A percentile compares a stretch with the other conserved stretches of the same genome.
These are phyloP conservation scores for Dalechampia spathulata DNA, from an alignment of 441 rosid genomes.

Conservation along the genomic window DNA sequence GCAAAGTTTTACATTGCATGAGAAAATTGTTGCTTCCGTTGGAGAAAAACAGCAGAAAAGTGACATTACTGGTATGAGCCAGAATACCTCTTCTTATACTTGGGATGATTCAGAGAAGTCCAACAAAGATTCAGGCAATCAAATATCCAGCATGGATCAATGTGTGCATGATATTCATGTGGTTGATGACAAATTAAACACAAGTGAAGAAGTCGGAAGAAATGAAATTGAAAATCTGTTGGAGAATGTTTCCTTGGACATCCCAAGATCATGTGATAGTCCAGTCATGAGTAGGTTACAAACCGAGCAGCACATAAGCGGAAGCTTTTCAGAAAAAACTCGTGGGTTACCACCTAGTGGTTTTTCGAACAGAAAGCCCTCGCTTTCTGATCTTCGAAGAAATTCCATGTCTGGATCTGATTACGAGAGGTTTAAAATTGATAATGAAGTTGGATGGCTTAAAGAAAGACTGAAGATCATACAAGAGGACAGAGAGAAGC, in stretches of 20 bases:
- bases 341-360: slow-evolving; percentile 27
- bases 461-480: slow-evolving; percentile 61
- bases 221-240: slow-evolving; percentile 22
- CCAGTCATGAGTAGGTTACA: slow-evolving; percentile 17
- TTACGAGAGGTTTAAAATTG: slow-evolving; percentile 58
- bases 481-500: slow-evolving; percentile 59
- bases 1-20: slow-evolving; percentile 14
- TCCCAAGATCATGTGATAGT: slow-evolving; percentile 15
- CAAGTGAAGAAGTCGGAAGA: slow-evolving; percentile 17
- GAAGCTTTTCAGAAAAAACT: slow-evolving; percentile 44
- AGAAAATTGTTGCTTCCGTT: slow-evolving; percentile 11
- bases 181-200: slow-evolving; percentile 25
- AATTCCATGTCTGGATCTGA: slow-evolving; percentile 77
- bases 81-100: slow-evolving; percentile 11
- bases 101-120: slow-evolving; percentile 13
- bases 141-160: slow-evolving; percentile 15
- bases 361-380: slow-evolving; percentile 21
- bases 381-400: slow-evolving; percentile 38
- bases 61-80: slow-evolving; percentile 7
- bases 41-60: slow-evolving; percentile 17
- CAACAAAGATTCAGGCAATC: slow-evolving; percentile 15
- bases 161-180: slow-evolving; percentile 39
- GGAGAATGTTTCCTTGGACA: slow-evolving; percentile 10
- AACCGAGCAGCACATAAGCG: slow-evolving; percentile 23
- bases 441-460: slow-evolving; percentile 62